These are phyloP conservation scores for Coemansia erecta DNA, from an alignment of 192 early-diverging fungal genomes.

Conservation along the genomic window DNA sequence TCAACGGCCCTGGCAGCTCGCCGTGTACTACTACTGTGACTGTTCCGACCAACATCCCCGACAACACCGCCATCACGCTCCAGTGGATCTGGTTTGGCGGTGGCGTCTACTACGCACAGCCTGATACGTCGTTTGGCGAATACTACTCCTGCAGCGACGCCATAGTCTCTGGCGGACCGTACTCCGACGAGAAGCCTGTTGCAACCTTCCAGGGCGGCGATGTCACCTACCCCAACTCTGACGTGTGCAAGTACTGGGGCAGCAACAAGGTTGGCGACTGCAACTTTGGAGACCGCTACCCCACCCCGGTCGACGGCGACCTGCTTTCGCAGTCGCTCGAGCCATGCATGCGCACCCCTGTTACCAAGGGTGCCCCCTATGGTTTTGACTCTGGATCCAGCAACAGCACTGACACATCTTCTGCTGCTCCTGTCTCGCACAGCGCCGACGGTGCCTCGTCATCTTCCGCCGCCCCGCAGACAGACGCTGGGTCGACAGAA, in stretches of 20 bases:
- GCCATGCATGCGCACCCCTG: slow-evolving; percentile 52
- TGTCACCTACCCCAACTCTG: slow-evolving; percentile 53
- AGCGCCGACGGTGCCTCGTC: not conserved
- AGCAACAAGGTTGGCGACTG: slow-evolving; percentile 61
- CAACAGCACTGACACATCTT: not conserved
- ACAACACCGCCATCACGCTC: slow-evolving; percentile 55
- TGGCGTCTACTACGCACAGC: slow-evolving; percentile 58
- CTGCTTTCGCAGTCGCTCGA: slow-evolving; percentile 59
- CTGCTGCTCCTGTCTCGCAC: not conserved
- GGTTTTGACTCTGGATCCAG: slow-evolving; percentile 41
- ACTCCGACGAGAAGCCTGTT: slow-evolving; percentile 20
- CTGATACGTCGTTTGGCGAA: slow-evolving; percentile 59
- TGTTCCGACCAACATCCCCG: slow-evolving; percentile 54
- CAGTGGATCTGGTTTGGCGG: slow-evolving; percentile 68
- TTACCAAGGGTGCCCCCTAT: slow-evolving; percentile 44
- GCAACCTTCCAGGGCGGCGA: slow-evolving; percentile 55
- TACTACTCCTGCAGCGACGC: slow-evolving; percentile 61
- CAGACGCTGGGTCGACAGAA: too few species aligned
- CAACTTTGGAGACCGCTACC: slow-evolving; percentile 54
- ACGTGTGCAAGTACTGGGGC: slow-evolving; percentile 65
- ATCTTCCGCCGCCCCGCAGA: not conserved
- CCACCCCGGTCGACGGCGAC: slow-evolving; percentile 49
- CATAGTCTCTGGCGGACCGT: slow-evolving; percentile 53
- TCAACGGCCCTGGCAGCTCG: slow-evolving; percentile 56
- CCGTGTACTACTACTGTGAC: slow-evolving; percentile 55